Evolutionary conservation across 768 basidiomycete species (phyloP).

Genomic region (Pisolithus orientalis): DNA sequence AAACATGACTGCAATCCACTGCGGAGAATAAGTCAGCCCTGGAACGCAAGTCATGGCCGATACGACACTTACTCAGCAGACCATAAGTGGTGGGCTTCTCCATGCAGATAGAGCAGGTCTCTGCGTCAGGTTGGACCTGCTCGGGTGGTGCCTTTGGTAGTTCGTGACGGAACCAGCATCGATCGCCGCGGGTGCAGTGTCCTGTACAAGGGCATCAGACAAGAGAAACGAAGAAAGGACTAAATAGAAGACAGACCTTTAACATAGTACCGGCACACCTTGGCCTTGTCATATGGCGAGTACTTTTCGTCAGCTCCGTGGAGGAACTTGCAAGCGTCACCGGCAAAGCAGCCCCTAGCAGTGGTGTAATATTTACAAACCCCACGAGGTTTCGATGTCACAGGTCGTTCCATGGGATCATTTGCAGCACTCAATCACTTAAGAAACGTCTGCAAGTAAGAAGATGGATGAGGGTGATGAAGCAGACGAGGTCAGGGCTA

Average conservation of each 20-base stretch:
- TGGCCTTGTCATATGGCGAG: slow-evolving; percentile 66
- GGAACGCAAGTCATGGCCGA: neutral
- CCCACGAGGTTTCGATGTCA: slow-evolving; percentile 66
- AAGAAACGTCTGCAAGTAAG: neutral
- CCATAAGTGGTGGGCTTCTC: slow-evolving; percentile 68
- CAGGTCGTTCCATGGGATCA: slow-evolving; percentile 43
- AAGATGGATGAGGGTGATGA: slow-evolving; percentile 2
- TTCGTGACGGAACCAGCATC: slow-evolving; percentile 73
- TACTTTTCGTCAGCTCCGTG: slow-evolving; percentile 49
- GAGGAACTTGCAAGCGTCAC: slow-evolving; percentile 68
- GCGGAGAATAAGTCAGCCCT: slow-evolving; percentile 4
- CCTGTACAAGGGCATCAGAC: slow-evolving; percentile 34
- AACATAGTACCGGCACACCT: slow-evolving; percentile 61
- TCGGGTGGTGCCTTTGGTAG: slow-evolving; percentile 14
- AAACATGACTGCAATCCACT: slow-evolving; percentile 75
- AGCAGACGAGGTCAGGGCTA: neutral
- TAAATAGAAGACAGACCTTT: slow-evolving; percentile 34
- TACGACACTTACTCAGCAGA: slow-evolving; percentile 46
- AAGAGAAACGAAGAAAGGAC: neutral
- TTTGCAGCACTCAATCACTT: neutral
- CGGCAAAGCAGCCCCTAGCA: slow-evolving; percentile 63
- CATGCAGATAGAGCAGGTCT: slow-evolving; percentile 66
- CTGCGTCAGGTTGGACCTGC: slow-evolving; percentile 31
- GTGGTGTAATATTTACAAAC: slow-evolving; percentile 62
- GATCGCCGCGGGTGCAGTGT: slow-evolving; percentile 61